Base-by-base conservation (phyloP, 176 grass and related monocot species). In the Oryza rufipogon region DNA sequence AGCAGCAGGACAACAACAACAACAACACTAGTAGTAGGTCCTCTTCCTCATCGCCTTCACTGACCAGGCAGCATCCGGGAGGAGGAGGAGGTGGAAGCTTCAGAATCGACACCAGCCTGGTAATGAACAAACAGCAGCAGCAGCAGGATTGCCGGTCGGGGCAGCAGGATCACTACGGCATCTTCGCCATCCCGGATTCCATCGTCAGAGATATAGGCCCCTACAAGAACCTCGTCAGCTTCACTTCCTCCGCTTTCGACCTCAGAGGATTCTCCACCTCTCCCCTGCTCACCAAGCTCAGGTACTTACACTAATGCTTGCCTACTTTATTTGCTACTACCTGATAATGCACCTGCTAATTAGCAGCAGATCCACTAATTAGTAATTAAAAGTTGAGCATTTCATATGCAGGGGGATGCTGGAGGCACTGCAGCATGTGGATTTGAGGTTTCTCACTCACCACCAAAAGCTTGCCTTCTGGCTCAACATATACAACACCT, bases 151-250 rank as follows among this genome's bases (percentile, higher is more conserved):
- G 56, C 56, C 6, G 56, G 56, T 61, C 56, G 41, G 89, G 89
- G 56, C 96, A 93, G 86, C 93, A 91, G 71, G 93, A 98, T 71
- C 96, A 94, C 70, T 98, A 95, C 51, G 89, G 83, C 36, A 85
- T 99, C 66, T 96, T 99, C 3, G 26, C 46, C 45, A 47, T 93
- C 67, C 91, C 76, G 23, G 96, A 89, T 72, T 91, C 96, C 9
- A 58, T 96, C 60, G 77, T 89, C 15, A 93, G 93, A 41, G 93
- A 99, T 86, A 79, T 94, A n/a, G 93, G 96, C 0, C 89, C 96
- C 19, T 98, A 98, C 87, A 98, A 95, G 78, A 98, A 95, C 28
- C 96, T 94, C 71, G 89, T 98, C 48, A 98, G 83, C 74, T 98
- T 98, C 78, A 84, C 87, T 85, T 80, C 85, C 20, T 79, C 28